phyloP scores from a whole-genome alignment of 306 rosid genomes.

The Myrica gale region DNA sequence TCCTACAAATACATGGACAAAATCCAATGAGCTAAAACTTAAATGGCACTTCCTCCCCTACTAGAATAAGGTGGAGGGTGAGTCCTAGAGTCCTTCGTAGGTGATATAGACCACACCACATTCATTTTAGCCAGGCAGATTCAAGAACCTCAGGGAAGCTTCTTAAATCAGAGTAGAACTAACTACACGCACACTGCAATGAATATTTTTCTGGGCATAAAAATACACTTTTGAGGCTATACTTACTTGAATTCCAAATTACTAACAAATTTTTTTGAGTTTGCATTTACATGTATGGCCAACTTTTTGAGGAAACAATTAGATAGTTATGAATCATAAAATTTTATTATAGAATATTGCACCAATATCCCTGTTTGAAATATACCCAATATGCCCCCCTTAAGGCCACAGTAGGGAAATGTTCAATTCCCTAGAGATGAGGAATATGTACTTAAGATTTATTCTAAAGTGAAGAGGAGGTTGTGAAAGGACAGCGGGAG shows the following conservation, averaged over 20 bases:
- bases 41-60: background rate
- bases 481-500: too few species aligned
- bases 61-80: background rate
- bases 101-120: background rate
- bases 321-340: too few species aligned
- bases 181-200: background rate
- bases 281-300: background rate
- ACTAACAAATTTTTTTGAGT: background rate
- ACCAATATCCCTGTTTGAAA: background rate
- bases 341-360: background rate
- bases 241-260: background rate
- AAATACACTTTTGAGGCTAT: background rate
- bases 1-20: background rate
- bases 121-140: background rate
- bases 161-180: background rate
- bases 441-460: background rate
- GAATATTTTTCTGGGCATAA: background rate
- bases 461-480: too few species aligned
- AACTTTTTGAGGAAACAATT: background rate
- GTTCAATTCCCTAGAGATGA: background rate
- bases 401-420: background rate
- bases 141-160: too few species aligned
- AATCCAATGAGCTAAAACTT: background rate
- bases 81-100: too few species aligned
- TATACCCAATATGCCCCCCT: background rate